phyloP scores from a whole-genome alignment of 192 early-diverging fungal species.

The Haplosporangium gracile region DNA sequence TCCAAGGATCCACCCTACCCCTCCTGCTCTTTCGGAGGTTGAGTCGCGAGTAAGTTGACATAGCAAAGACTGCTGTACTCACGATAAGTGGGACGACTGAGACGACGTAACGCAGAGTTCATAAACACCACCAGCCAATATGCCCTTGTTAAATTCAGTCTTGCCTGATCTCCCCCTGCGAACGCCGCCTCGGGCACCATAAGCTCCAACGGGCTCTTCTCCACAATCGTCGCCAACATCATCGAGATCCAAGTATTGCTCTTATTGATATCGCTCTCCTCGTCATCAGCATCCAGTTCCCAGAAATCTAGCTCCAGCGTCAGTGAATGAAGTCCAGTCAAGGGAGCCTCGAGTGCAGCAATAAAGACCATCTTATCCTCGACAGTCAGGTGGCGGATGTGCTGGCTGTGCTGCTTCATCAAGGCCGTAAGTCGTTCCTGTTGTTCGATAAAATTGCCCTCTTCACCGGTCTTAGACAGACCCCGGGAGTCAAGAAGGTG shows the following conservation, averaged over 20 bases:
- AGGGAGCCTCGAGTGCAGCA: not conserved
- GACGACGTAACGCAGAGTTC: not conserved
- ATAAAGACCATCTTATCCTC: constrained; percentile 1
- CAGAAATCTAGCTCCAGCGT: not conserved
- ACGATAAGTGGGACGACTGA: not conserved
- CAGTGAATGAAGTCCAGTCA: not conserved
- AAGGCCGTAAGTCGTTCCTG: not conserved
- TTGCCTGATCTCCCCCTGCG: not conserved
- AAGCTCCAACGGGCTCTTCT: not conserved
- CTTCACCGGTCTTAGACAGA: not conserved
- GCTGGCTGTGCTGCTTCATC: not conserved
- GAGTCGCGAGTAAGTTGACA: not conserved
- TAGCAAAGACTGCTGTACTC: not conserved
- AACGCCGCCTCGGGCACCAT: not conserved
- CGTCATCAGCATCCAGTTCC: not conserved
- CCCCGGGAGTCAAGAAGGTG: not conserved
- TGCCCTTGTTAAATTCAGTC: not conserved
- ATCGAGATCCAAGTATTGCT: not conserved
- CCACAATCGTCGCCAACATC: not conserved
- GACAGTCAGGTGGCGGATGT: not conserved
- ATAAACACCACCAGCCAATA: not conserved
- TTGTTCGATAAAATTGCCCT: not conserved
- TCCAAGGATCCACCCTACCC: not conserved
- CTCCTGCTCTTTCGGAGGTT: not conserved
- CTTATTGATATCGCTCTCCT: not conserved